Evolutionary conservation across 768 basidiomycete genomes (phyloP), one percentile per base, ranked within the genome.

Genomic region (Punctularia strigosozonata): DNA sequence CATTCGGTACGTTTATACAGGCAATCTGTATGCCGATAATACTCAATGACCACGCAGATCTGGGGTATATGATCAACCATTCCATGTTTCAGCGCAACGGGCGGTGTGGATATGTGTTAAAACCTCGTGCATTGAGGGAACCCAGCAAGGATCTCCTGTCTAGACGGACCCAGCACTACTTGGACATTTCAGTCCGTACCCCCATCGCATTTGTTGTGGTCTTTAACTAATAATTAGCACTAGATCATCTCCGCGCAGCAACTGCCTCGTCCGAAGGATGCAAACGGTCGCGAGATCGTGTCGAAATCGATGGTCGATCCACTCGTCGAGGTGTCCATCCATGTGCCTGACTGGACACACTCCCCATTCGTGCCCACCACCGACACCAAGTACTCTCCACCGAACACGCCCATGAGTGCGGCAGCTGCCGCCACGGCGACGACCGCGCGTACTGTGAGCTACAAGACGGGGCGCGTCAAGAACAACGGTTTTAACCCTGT

Each of bases 61-160:
- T 89, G 37, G 91, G 89, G 2, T 84, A 81, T 52, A 78, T 81
- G 65, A 87, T 97, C 56, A 99, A 95, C 51, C 77, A 85, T 43
- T 88, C 92, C 5, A 91, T 98, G 88, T 99, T 99, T 58, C 79
- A 81, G 46, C 70, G 84, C 3, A 92, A 94, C 47, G 85, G 83
- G n/a, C 72, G 83, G 4, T 68, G 74, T 2, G 94, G 94, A 0
- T 95, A 88, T 50, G 78, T 99, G 2, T 71, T 95, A 28, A 95
- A 97, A 54, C 94, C 94, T 2, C 66, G 67, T 3, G 75, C 81
- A 2, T 66, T 97, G 8, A 68, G 88, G 5, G 59, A 58, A n/a
- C 63, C 69, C 24, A 71, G 77, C 48, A 77, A 85, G 56, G 70
- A 75, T 15, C 55, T 74, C 7, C 54, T 82, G 22, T 46, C 57